Base-by-base conservation (phyloP, 140 eudicot genomes). In the Flaveria floridana region DNA sequence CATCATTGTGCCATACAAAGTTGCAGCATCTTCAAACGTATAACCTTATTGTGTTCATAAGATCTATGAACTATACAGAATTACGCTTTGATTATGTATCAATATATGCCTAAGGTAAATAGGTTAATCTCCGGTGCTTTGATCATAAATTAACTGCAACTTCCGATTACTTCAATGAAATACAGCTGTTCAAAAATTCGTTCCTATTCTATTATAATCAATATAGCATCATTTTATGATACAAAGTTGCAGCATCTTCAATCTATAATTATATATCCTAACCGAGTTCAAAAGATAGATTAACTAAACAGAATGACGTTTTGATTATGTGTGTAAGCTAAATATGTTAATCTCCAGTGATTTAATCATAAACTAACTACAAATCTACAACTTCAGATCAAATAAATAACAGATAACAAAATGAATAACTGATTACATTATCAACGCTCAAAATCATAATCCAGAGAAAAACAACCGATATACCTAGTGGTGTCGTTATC, bases 401-500 rank as follows among this genome's bases (percentile, higher is more conserved):
- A 14, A 16, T 67, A 18, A 67, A 19, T 5, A 8, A 3, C 19
- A 68, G 0, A 65, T 0, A 8, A 16, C 3, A 21, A 42, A 48
- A 14, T 0, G 12, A 19, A 52, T 0, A 16, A 28, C 3, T 0
- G 0, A 6, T 37, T 3, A 52, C 5, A 18, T 18, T 4, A 64
- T 8, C 61, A 75, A 76, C 0, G 2, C 20, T 44, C 28, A 47
- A 13, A 47, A 44, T 2, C 10, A 1, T 9, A 34, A 11, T n/a
- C 3, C 15, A 0, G 9, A 30, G 9, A 2, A 5, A 3, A 55
- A 16, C 1, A 28, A 13, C 0, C 0, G 1, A 75, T 2, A 1
- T 82, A 85, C 89, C 89, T 85, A 0, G 85, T 28, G 39, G 89
- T 85, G 2, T 80, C 89, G 20, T 82, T 82, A 68, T 85, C 89